These are phyloP conservation scores for Piromyces sp. DNA, from an alignment of 192 early-diverging fungal genomes.

Conservation along the genomic window DNA sequence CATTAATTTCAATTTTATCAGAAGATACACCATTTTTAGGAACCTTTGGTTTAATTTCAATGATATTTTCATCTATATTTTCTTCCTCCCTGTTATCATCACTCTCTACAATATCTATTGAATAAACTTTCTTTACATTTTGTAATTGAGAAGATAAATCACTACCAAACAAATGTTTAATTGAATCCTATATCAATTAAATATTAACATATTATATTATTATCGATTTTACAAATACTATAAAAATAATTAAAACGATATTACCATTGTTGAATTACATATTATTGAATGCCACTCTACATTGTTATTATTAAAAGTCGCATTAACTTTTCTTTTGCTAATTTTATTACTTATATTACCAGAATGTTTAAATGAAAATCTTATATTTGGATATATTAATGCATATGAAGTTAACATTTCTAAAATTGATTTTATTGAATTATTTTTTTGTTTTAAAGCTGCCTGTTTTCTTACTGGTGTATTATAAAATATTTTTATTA, in stretches of 20 bases:
- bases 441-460: not conserved
- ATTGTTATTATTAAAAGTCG: not conserved
- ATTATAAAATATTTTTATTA: not conserved
- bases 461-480: not conserved
- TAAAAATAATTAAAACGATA: not conserved
- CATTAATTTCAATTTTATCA: not conserved
- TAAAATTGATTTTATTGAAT: not conserved
- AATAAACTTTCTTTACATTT: not conserved
- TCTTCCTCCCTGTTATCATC: not conserved
- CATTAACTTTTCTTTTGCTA: not conserved
- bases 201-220: not conserved
- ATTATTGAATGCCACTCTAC: not conserved
- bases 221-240: not conserved
- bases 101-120: not conserved
- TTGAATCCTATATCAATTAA: not conserved
- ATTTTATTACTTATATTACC: not conserved
- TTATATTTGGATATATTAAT: not conserved
- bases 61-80: not conserved
- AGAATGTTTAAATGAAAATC: not conserved
- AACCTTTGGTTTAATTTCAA: not conserved
- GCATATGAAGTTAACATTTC: not conserved
- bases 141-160: not conserved
- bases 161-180: not conserved
- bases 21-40: not conserved
- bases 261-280: not conserved